Conservation (phyloP, 1,284 basidiomycete genomes). For the Naganishia liquefaciens region DNA sequence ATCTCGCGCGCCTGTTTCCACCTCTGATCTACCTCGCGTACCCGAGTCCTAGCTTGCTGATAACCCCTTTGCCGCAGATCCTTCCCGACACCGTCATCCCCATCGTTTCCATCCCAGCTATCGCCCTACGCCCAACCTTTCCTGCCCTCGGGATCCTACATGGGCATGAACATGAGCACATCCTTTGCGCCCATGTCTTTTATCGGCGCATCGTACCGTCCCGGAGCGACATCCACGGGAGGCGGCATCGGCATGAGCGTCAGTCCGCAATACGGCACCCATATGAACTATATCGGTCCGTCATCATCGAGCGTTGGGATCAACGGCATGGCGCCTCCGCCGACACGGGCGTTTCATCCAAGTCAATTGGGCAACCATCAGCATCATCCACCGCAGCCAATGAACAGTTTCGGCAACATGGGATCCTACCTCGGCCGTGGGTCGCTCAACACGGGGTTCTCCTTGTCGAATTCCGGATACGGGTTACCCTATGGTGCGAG, state of each 20-base stretch:
- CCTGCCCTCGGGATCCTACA: conserved; percentile 14
- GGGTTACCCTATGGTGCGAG: conserved; percentile 18
- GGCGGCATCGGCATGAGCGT: conserved; percentile 32
- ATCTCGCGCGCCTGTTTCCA: too few species aligned
- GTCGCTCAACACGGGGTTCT: conserved; percentile 19
- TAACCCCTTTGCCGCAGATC: conserved; percentile 1
- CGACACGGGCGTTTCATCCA: conserved; percentile 2
- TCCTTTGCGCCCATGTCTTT: conserved; percentile 13
- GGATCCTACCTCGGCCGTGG: conserved; percentile 23
- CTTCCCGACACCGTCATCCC: conserved; percentile 12
- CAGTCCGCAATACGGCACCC: conserved; percentile 26
- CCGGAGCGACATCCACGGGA: neutral
- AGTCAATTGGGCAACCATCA: neutral
- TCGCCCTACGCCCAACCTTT: conserved; percentile 35
- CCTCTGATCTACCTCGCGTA: neutral
- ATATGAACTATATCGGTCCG: conserved; percentile 15
- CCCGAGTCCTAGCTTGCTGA: neutral
- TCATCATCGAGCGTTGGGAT: conserved; percentile 11
- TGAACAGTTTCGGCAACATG: conserved; percentile 29
- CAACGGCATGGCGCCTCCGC: conserved; percentile 14
- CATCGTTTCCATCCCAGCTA: conserved; percentile 33
- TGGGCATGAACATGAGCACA: conserved; percentile 28
- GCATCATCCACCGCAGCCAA: neutral
- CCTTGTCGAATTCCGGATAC: conserved; percentile 18
- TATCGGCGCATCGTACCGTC: conserved; percentile 18